Base-by-base conservation (phyloP, 345 rosid genomes). In the Eucalyptus leucophloia region DNA sequence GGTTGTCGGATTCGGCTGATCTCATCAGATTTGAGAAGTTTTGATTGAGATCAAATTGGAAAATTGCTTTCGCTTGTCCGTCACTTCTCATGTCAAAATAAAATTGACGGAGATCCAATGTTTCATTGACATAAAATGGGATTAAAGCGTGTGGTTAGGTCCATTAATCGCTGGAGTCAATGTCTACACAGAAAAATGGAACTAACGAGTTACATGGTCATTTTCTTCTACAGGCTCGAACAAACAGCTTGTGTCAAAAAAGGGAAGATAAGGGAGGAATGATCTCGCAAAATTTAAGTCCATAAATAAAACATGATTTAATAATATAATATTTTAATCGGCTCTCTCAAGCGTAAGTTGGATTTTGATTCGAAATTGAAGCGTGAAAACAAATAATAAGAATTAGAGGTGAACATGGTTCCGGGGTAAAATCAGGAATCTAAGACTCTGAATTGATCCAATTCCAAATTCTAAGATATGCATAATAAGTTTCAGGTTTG, bases 371-470 rank as follows among this genome's bases (percentile, higher is more conserved):
- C 6, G 7, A 34, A 69, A 34, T 23, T 69, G 5, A 34, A 18
- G 12, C 1, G 7, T 34, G 24, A 69, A 69, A 34, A 69, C 2
- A 69, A 34, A 23, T 53, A 53, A 9, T 18, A 1, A 51, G 4
- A 51, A 0, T 51, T 51, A 51, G 23, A 7, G 56, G 23, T 1
- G 9, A 18, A 3, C 9, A 51, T 7, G 56, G 0, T 18, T 51
- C 1, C 2, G 6, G 0, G 4, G 2, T 53, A 53, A 7, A 53
- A 53, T 7, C 0, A 0, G 4, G 23, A 51, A 51, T 18, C 2
- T 7, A 7, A 51, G 23, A 51, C 9, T 18, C 1, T 7, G 23
- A 51, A 51, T 18, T 51, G 0, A 2, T 51, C 9, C 4, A 51
- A 7, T 17, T 51, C 8, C 21, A 51, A 51, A 1, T 7, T 51